phyloP scores from a whole-genome alignment of 1,139 yeast genomes.

The Taphrina sp. region DNA sequence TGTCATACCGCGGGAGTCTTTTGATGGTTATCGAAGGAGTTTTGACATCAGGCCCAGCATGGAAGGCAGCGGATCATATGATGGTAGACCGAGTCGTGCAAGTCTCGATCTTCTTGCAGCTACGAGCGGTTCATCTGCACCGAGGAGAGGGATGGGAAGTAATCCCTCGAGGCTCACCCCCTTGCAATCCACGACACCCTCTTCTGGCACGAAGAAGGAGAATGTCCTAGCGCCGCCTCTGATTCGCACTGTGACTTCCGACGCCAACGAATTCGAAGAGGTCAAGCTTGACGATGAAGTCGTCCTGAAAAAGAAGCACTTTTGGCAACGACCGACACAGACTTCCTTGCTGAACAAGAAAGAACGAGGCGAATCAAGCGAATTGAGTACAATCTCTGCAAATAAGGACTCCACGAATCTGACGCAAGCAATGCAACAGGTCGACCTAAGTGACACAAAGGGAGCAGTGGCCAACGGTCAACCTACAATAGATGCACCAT shows the following conservation, averaged over 20 bases:
- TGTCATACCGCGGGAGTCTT: conserved; percentile 40
- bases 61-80: conserved; percentile 11
- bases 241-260: neutral
- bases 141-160: conserved; percentile 4
- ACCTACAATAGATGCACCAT: too few species aligned
- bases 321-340: conserved; percentile 19
- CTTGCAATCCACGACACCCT: neutral
- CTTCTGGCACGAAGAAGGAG: conserved; percentile 2
- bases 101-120: conserved; percentile 20
- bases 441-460: too few species aligned
- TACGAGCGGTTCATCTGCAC: neutral
- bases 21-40: conserved; percentile 32
- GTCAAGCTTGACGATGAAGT: conserved; percentile 17
- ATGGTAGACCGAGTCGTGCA: conserved; percentile 23
- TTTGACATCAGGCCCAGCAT: conserved; percentile 31
- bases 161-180: neutral
- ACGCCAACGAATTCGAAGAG: conserved; percentile 23
- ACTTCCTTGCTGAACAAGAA: neutral
- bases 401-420: too few species aligned
- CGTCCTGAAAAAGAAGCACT: conserved; percentile 16
- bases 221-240: conserved; percentile 5
- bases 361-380: conserved; percentile 5
- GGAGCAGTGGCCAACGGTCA: too few species aligned
- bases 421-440: too few species aligned
- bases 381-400: too few species aligned